phyloP scores from a whole-genome alignment of 106 monocot species.

The Acanthochlamys bracteata region DNA sequence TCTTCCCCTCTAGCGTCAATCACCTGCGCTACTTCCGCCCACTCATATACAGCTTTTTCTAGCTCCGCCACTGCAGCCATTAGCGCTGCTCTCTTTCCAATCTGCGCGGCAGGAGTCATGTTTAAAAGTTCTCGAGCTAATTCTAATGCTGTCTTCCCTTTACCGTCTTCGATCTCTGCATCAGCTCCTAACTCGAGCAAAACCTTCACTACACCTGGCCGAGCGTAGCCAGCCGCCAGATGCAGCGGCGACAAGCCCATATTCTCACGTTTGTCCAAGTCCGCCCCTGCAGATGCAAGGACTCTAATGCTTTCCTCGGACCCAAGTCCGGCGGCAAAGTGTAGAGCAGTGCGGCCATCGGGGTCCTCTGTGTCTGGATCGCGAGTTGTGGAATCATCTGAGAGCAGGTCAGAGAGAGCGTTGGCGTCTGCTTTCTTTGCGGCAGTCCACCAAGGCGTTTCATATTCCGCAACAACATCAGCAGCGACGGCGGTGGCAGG shows the following conservation, averaged over 20 bases:
- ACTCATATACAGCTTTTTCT: conserved; percentile 38
- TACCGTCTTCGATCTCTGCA: conserved; percentile 18
- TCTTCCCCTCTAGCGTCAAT: conserved; percentile 29
- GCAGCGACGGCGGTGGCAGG: conserved; percentile 24
- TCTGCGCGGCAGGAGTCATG: conserved; percentile 12
- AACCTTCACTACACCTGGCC: conserved; percentile 19
- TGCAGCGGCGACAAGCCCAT: conserved; percentile 8
- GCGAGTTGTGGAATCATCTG: conserved; percentile 13
- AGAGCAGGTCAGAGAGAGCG: conserved; percentile 25
- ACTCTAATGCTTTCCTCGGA: conserved; percentile 8
- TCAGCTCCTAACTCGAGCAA: conserved; percentile 34
- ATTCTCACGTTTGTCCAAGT: not conserved
- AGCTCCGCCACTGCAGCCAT: conserved; percentile 24
- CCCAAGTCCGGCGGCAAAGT: conserved; percentile 35
- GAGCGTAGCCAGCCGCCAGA: conserved; percentile 16
- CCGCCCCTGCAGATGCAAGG: not conserved
- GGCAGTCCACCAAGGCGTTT: conserved; percentile 44
- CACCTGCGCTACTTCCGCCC: conserved; percentile 29
- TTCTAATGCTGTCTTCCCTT: conserved; percentile 23
- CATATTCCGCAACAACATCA: conserved; percentile 42
- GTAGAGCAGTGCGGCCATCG: conserved; percentile 34
- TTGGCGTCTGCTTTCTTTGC: conserved; percentile 30
- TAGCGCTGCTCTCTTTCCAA: conserved; percentile 28
- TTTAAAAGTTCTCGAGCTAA: conserved; percentile 26
- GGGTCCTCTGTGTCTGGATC: conserved; percentile 27